Base-by-base conservation (phyloP, 345 rosid species). In the Populus ilicifolia region DNA sequence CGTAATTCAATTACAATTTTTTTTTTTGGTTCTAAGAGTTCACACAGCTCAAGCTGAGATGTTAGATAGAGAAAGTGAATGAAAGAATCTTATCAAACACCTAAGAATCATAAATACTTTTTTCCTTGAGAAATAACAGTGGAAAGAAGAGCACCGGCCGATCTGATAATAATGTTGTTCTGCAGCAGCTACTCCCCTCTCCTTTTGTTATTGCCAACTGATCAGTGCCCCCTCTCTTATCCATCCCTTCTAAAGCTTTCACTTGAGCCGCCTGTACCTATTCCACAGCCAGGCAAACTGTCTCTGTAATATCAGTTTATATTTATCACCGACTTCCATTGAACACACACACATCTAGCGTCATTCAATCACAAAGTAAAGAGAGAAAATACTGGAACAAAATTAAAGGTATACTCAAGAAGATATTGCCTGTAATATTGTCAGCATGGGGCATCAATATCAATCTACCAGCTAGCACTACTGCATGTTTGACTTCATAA, bases 231-330 rank as follows among this genome's bases (percentile, higher is more conserved):
- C 33, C 20, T 33, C 27, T 64, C 71, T 81, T 67, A 71, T 29
- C 86, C 82, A 76, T 70, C 75, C 74, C 62, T 83, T 67, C 83
- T 83, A 44, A 85, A 61, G 83, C 84, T 67, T 52, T 80, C 85
- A 68, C 81, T 79, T 36, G 61, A 72, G 52, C 85, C 86, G 68
- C 43, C 81, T 81, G 85, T 61, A 75, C 90, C 88, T 80, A 88
- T 81, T 89, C 89, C 81, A 90, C 92, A 81, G 89, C 88, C 92
- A 89, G 85, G 77, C 90, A 90, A 81, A 87, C 92, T 89, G 90
- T 86, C 82, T 76, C 64, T 84, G 85, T 80, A 80, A 77, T 73
- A 89, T 86, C 89, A 90, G 94, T 80, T 84, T 66, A 70, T 33
- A 62, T 77, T 69, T 69, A 71, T 39, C 8, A 20, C 30, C 13